These are phyloP conservation scores for Cytospora schulzeri DNA, from an alignment of 2,329 filamentous ascomycete genomes.

Conservation along the genomic window DNA sequence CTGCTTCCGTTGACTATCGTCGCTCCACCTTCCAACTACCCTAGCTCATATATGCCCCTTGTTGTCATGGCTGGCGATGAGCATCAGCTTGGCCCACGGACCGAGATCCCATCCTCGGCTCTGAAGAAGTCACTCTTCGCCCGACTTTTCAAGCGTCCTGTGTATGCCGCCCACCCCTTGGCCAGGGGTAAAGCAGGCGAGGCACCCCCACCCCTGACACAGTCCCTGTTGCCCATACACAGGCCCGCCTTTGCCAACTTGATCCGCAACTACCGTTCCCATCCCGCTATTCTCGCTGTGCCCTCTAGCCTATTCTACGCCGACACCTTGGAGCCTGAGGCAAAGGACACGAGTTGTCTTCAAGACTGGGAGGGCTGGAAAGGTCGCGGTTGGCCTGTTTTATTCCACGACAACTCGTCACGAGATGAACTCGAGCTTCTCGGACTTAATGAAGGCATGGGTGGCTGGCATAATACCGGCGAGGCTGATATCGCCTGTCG, in stretches of 20 bases:
- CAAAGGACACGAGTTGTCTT: constrained; percentile 20
- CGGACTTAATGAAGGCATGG: constrained; percentile 20
- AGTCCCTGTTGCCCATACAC: constrained; percentile 29
- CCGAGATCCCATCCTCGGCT: constrained; percentile 25
- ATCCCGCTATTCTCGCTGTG: constrained; percentile 32
- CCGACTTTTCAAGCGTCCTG: constrained; percentile 29
- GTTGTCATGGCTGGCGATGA: constrained; percentile 35
- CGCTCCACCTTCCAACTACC: constrained; percentile 25
- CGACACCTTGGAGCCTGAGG: constrained; percentile 31
- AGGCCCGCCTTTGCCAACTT: constrained; percentile 33
- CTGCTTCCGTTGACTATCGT: constrained; percentile 31
- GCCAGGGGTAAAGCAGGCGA: constrained; percentile 27
- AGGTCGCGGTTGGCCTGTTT: constrained; percentile 27
- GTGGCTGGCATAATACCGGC: constrained; percentile 32
- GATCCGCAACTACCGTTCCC: constrained; percentile 33
- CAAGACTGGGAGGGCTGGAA: constrained; percentile 29
- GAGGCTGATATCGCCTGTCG: constrained; percentile 28
- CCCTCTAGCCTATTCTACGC: constrained; percentile 32
- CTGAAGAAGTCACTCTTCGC: constrained; percentile 31
- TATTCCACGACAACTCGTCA: constrained; percentile 31
- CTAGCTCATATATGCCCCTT: constrained; percentile 25
- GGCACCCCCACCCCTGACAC: constrained; percentile 17
- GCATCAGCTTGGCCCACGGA: constrained; percentile 31
- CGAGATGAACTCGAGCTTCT: constrained; percentile 30
- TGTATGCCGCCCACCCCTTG: constrained; percentile 33